These are phyloP conservation scores for Tricholoma terreum DNA, from an alignment of 768 basidiomycete species.

Conservation along the genomic window DNA sequence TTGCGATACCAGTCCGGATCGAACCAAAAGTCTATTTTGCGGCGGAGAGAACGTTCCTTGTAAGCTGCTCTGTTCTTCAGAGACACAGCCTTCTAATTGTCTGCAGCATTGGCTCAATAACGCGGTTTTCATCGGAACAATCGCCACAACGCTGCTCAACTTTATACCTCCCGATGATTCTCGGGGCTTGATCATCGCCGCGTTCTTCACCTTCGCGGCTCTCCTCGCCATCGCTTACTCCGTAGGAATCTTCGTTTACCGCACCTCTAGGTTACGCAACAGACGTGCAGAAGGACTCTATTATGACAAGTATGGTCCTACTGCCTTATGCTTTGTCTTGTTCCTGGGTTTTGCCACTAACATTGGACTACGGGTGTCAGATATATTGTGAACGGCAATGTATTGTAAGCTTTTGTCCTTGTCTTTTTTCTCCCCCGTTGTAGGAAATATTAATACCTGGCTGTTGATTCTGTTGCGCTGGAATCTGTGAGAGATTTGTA, in stretches of 20 bases:
- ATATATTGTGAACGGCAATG: constrained; percentile 36
- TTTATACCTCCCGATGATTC: constrained; percentile 73
- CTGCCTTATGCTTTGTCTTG: constrained; percentile 65
- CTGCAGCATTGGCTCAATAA: constrained; percentile 86
- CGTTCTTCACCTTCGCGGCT: constrained; percentile 86
- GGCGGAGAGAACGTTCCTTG: constrained; percentile 90
- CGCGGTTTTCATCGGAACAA: constrained; percentile 82
- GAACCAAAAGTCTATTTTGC: constrained; percentile 99
- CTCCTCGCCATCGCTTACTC: constrained; percentile 87
- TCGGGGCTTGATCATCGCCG: constrained; percentile 81
- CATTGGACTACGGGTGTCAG: constrained; percentile 61
- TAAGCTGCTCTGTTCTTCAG: constrained; percentile 38
- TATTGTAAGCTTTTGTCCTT: neutral
- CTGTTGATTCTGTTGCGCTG: too few species aligned
- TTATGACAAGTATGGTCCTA: constrained; percentile 88
- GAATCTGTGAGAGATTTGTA: too few species aligned
- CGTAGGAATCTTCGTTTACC: constrained; percentile 75
- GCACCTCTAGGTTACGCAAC: constrained; percentile 64
- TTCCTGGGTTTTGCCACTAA: constrained; percentile 72
- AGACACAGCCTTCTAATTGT: neutral
- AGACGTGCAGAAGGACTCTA: constrained; percentile 79
- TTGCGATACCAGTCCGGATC: constrained; percentile 91
- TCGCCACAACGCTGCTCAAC: constrained; percentile 87
- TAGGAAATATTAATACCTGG: too few species aligned
- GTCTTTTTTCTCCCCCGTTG: neutral